phyloP scores from a whole-genome alignment of 495 filamentous ascomycete genomes.

The Copromyces sp. region DNA sequence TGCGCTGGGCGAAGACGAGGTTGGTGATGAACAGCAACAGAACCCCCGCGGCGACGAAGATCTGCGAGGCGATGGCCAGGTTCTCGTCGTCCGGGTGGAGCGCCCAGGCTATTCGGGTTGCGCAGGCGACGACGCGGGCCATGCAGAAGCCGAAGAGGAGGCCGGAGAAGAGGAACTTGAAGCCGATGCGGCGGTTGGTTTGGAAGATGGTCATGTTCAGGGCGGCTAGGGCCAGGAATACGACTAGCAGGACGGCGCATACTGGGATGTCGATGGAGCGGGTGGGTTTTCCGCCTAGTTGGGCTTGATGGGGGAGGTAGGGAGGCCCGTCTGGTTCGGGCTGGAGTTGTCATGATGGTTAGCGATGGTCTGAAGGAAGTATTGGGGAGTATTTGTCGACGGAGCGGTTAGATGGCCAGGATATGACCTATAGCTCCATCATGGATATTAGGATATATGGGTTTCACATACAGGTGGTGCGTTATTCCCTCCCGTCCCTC shows the following conservation, averaged over 20 bases:
- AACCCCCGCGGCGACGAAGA: conserved; percentile 70
- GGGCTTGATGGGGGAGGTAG: conserved; percentile 30
- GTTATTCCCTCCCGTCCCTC: not conserved
- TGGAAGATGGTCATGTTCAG: conserved; percentile 58
- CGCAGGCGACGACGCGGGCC: conserved; percentile 53
- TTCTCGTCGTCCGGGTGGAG: conserved; percentile 32
- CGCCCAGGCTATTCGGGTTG: conserved; percentile 55
- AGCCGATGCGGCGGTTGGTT: conserved; percentile 43
- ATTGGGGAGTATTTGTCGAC: not conserved
- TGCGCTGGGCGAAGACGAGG: conserved; percentile 66
- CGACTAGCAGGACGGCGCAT: conserved; percentile 48
- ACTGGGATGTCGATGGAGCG: conserved; percentile 52
- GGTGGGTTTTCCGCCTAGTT: conserved; percentile 50
- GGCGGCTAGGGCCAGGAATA: conserved; percentile 51
- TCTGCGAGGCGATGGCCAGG: conserved; percentile 58
- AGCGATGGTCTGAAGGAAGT: not conserved
- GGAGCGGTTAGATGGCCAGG: not conserved
- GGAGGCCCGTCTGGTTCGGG: conserved; percentile 18
- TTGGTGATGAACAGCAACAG: conserved; percentile 75
- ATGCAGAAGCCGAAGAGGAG: conserved; percentile 73
- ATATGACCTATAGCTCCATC: not conserved
- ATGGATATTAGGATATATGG: not conserved
- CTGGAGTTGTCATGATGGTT: not conserved
- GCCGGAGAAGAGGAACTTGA: conserved; percentile 62
- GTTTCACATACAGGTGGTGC: not conserved